phyloP scores from a whole-genome alignment of 2,329 filamentous ascomycete genomes.

The Rhytidhysteron rufulum region DNA sequence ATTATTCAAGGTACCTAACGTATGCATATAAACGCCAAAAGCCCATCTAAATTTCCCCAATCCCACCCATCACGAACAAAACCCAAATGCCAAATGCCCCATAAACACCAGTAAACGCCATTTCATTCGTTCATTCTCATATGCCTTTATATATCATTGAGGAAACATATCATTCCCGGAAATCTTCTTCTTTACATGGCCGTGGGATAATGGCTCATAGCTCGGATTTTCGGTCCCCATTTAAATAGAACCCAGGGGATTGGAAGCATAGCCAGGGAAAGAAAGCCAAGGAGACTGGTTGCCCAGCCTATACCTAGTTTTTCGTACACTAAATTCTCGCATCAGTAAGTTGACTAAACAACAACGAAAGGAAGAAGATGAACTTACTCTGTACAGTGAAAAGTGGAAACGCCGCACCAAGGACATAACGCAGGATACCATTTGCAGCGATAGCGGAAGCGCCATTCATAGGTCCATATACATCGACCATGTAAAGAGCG shows the following conservation, averaged over 20 bases:
- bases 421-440: slow-evolving; percentile 34
- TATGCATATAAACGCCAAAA: too few species aligned
- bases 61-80: too few species aligned
- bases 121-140: too few species aligned
- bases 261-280: slow-evolving; percentile 31
- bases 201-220: slow-evolving; percentile 20
- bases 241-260: slow-evolving; percentile 27
- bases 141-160: too few species aligned
- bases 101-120: too few species aligned
- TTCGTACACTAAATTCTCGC: slow-evolving; percentile 21
- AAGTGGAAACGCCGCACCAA: slow-evolving; percentile 33
- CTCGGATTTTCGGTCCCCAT: slow-evolving; percentile 20
- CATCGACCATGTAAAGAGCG: slow-evolving; percentile 26
- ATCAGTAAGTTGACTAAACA: background rate
- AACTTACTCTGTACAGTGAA: slow-evolving; percentile 35
- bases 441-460: slow-evolving; percentile 37
- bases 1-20: too few species aligned
- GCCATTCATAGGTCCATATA: slow-evolving; percentile 29
- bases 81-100: too few species aligned
- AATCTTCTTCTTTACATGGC: slow-evolving; percentile 6
- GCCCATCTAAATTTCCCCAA: too few species aligned
- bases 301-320: slow-evolving; percentile 37
- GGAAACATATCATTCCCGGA: too few species aligned
- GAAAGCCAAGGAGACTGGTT: slow-evolving; percentile 35
- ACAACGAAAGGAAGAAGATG: background rate